phyloP scores from a whole-genome alignment of 2,329 filamentous ascomycete species.

The Fusarium sp. region DNA sequence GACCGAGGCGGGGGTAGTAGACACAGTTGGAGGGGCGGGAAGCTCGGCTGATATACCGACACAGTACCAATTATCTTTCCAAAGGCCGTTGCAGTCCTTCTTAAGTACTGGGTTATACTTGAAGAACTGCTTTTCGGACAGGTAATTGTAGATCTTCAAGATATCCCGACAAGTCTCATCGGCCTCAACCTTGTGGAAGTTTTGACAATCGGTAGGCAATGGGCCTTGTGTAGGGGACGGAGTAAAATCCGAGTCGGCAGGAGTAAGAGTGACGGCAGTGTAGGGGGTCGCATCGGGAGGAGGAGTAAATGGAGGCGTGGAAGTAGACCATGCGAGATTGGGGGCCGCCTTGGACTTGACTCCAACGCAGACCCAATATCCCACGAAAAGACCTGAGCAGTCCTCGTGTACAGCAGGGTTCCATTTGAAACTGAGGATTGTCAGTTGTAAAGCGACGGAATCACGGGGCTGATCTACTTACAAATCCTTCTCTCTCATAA shows the following conservation, averaged over 20 bases:
- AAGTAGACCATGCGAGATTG: background rate
- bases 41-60: background rate
- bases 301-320: background rate
- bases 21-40: background rate
- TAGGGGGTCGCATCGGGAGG: background rate
- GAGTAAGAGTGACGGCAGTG: rapidly evolving
- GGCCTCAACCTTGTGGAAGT: background rate
- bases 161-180: background rate
- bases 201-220: background rate
- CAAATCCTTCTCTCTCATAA: background rate
- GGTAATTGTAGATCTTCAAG: background rate
- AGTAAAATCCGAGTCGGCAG: rapidly evolving
- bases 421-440: background rate
- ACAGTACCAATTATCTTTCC: constrained; percentile 9
- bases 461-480: background rate
- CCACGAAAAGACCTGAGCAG: background rate
- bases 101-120: background rate
- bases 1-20: background rate
- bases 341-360: rapidly evolving
- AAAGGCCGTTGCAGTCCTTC: background rate
- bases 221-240: background rate
- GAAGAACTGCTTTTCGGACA: background rate
- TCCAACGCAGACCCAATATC: background rate
- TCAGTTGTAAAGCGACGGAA: background rate
- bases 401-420: background rate